Conservation (phyloP, 192 early-diverging fungal genomes). For the Coemansia sp. region DNA sequence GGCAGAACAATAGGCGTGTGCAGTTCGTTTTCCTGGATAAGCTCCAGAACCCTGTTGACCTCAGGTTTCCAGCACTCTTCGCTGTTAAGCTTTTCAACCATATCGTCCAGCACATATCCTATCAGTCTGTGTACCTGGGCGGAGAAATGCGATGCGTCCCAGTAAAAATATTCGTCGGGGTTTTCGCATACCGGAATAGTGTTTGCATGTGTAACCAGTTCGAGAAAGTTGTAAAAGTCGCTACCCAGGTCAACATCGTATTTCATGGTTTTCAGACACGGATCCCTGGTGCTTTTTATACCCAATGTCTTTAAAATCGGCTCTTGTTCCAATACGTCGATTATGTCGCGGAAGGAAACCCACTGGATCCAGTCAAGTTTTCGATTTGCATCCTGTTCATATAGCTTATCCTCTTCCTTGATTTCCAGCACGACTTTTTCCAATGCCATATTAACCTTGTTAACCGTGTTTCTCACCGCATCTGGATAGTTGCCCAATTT, state of each 20-base stretch:
- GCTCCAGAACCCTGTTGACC: constrained; percentile 28
- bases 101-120: constrained; percentile 50
- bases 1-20: constrained; percentile 45
- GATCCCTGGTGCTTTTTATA: constrained; percentile 38
- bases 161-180: constrained; percentile 54
- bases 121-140: constrained; percentile 46
- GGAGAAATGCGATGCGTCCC: constrained; percentile 54
- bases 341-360: constrained; percentile 47
- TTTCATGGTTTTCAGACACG: constrained; percentile 45
- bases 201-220: constrained; percentile 53
- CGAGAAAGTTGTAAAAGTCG: constrained; percentile 57
- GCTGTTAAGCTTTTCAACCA: constrained; percentile 31
- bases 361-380: constrained; percentile 50
- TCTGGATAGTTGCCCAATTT: constrained; percentile 52
- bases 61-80: constrained; percentile 39
- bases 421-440: constrained; percentile 44
- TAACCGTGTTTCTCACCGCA: constrained; percentile 34
- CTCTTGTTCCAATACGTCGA: constrained; percentile 32
- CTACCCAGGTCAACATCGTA: constrained; percentile 53
- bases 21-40: constrained; percentile 45
- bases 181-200: constrained; percentile 53
- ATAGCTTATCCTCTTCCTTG: constrained; percentile 40
- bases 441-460: constrained; percentile 38
- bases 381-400: constrained; percentile 35
- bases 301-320: constrained; percentile 42